Percentiles rank a stretch among this genome's conserved stretches.
These are phyloP conservation scores for Epichloe gansuensis DNA, from an alignment of 2,329 filamentous ascomycete species.

Conservation along the genomic window DNA sequence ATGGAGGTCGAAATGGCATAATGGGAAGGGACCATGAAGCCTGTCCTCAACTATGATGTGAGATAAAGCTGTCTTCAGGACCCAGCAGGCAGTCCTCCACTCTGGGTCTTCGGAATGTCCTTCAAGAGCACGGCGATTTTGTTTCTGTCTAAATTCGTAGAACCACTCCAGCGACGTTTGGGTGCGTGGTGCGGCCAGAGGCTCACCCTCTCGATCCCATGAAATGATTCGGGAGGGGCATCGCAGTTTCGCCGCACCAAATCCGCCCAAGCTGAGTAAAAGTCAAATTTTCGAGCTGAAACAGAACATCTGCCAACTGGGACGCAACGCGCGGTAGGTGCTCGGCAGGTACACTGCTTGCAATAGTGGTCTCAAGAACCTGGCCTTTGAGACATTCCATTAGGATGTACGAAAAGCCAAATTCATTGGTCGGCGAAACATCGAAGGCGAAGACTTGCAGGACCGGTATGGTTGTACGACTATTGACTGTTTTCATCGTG, in stretches of 20 bases:
- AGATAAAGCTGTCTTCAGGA: constrained; percentile 5
- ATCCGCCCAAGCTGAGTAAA: constrained; percentile 6
- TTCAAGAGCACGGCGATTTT: constrained; percentile 3
- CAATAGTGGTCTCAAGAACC: constrained; percentile 3
- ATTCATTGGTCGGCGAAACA: constrained; percentile 2
- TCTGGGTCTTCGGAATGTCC: constrained; percentile 2
- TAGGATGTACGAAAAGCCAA: constrained; percentile 7
- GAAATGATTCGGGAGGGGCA: constrained; percentile 7
- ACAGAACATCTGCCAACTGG: constrained; percentile 5
- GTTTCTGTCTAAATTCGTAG: constrained; percentile 1
- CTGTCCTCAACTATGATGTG: constrained; percentile 6
- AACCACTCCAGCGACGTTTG: constrained; percentile 8
- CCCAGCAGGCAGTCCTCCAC: constrained; percentile 5
- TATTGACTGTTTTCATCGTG: constrained; percentile 4
- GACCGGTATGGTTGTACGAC: constrained; percentile 6
- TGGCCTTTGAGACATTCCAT: constrained; percentile 5
- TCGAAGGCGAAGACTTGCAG: constrained; percentile 1
- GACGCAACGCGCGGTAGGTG: not conserved
- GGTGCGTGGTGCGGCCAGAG: not conserved
- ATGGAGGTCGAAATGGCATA: constrained; percentile 6
- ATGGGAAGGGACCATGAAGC: constrained; percentile 5
- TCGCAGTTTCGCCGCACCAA: constrained; percentile 7
- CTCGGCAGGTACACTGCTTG: not conserved
- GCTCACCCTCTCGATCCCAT: not conserved
- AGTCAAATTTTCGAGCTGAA: constrained; percentile 5